A percentile compares a stretch with the other conserved stretches of the same genome.
Evolutionary conservation across 257 asterid species (phyloP).

Genomic region (Ophiorrhiza pumila): DNA sequence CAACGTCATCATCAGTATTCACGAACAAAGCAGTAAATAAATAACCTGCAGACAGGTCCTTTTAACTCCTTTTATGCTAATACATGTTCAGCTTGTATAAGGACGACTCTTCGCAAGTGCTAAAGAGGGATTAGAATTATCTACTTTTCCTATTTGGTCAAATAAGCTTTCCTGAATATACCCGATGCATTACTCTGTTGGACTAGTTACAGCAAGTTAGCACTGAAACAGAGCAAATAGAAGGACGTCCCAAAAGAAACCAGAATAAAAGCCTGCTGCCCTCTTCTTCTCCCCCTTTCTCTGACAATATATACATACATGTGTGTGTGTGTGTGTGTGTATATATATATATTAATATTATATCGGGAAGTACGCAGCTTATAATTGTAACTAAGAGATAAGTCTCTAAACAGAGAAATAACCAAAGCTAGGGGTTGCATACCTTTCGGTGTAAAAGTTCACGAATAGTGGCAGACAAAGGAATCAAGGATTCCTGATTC

Average conservation of each 20-base stretch:
- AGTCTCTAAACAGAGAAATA: background rate
- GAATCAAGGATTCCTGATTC: constrained; percentile 37
- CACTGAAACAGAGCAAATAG: background rate
- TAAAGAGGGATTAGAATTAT: background rate
- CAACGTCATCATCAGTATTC: background rate
- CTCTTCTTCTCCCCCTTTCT: background rate
- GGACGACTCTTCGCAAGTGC: background rate
- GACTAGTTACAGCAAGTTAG: background rate
- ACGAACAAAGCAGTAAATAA: background rate
- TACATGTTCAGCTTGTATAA: background rate
- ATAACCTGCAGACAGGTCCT: no score
- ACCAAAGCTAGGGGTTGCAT: constrained; percentile 18
- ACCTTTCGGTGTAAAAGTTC: constrained; percentile 76
- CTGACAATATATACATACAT: background rate
- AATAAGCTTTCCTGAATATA: background rate
- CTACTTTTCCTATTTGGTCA: no score
- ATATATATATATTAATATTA: no score
- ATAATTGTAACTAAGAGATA: background rate
- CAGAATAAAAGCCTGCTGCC: background rate
- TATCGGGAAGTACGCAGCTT: background rate
- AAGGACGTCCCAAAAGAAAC: background rate
- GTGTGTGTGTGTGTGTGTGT: no score
- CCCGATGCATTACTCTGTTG: background rate
- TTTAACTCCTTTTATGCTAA: background rate
- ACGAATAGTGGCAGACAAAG: constrained; percentile 61